Evolutionary conservation across 1,284 basidiomycete species (phyloP).

Genomic region (Cystobasidium pallidum): DNA sequence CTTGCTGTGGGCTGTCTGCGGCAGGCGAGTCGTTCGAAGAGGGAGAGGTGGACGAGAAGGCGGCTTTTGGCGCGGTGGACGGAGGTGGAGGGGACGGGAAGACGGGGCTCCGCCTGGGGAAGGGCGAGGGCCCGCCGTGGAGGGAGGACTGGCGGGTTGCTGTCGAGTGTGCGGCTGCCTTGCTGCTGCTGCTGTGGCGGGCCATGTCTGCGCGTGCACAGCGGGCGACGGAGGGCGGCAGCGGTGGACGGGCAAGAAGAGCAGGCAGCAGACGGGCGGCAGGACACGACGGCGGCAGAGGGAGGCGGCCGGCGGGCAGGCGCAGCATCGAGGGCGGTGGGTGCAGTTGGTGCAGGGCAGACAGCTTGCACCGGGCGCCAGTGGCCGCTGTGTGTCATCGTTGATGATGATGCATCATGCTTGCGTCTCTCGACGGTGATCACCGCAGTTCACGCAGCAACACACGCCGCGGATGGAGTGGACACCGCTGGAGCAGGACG

Average conservation of each 20-base stretch:
- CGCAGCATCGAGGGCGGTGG: no score
- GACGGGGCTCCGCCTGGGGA: conserved; percentile 31
- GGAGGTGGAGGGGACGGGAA: not conserved
- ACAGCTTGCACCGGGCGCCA: no score
- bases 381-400: no score
- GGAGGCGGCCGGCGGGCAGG: not conserved
- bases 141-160: conserved; percentile 24
- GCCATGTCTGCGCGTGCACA: conserved; percentile 1
- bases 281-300: not conserved
- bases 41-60: not conserved
- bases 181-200: not conserved
- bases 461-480: no score
- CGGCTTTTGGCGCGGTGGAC: not conserved
- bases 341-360: no score
- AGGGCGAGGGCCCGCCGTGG: conserved; percentile 36
- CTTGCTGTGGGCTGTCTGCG: not conserved
- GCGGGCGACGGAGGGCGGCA: not conserved
- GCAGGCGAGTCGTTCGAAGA: conserved; percentile 16
- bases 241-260: not conserved
- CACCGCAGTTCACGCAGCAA: no score
- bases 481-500: no score
- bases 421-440: no score
- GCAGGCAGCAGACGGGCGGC: not conserved
- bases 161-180: not conserved
- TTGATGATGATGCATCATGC: no score